These are phyloP conservation scores for Tillandsia leiboldiana DNA, from an alignment of 176 grass and related monocot species.

Conservation along the genomic window DNA sequence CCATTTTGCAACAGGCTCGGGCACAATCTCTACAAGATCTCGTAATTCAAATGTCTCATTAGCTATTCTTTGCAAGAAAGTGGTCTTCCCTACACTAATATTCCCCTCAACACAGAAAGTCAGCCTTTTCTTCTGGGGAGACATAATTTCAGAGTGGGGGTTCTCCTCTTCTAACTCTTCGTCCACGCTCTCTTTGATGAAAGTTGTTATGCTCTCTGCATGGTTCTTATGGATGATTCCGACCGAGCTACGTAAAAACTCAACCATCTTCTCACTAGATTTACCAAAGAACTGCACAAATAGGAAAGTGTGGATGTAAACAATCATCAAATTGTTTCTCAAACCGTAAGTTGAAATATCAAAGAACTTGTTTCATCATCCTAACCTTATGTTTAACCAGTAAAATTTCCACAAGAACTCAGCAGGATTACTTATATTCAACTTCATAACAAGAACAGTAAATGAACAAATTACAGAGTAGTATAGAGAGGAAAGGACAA, in stretches of 20 bases:
- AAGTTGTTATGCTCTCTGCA: slow-evolving; percentile 81
- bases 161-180: slow-evolving; percentile 51
- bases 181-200: slow-evolving; percentile 84
- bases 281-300: slow-evolving; percentile 66
- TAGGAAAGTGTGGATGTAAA: background rate
- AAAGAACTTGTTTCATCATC: background rate
- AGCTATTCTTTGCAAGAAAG: slow-evolving; percentile 88
- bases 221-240: slow-evolving; percentile 96
- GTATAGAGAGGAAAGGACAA: background rate
- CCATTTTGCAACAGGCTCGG: slow-evolving; percentile 85
- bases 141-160: slow-evolving; percentile 16
- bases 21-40: slow-evolving; percentile 92
- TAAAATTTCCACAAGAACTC: background rate
- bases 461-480: background rate
- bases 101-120: slow-evolving; percentile 99
- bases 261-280: slow-evolving; percentile 80
- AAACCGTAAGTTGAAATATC: background rate
- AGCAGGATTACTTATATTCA: background rate
- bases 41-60: slow-evolving; percentile 92
- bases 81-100: slow-evolving; percentile 93
- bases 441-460: background rate
- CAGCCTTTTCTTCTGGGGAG: slow-evolving; percentile 51
- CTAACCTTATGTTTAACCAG: background rate
- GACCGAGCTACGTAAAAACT: slow-evolving; percentile 75
- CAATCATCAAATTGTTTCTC: background rate